Percentiles rank a stretch among this genome's conserved stretches.
These are phyloP conservation scores for Puccinia coronata DNA, from an alignment of 1,284 basidiomycete species.

Conservation along the genomic window DNA sequence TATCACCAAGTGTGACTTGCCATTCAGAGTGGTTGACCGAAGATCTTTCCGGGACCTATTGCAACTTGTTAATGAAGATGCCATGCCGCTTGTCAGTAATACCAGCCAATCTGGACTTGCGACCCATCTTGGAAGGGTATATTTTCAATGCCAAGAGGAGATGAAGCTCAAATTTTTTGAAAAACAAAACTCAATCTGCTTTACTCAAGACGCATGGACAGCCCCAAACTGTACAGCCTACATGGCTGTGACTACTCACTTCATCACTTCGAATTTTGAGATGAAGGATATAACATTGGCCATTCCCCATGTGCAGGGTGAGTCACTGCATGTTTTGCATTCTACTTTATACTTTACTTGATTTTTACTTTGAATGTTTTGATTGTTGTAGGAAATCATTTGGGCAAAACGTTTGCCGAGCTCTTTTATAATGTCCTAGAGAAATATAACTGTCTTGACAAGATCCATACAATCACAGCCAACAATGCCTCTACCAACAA, in stretches of 20 bases:
- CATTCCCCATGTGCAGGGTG: constrained; percentile 9
- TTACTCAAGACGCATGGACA: constrained; percentile 17
- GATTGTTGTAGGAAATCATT: neutral
- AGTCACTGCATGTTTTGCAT: neutral
- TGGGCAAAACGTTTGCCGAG: neutral
- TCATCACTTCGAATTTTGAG: constrained; percentile 23
- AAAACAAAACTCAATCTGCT: neutral
- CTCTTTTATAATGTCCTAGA: neutral
- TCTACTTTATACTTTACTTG: neutral
- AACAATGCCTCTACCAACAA: constrained; percentile 6
- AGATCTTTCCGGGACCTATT: neutral
- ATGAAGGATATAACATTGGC: constrained; percentile 1
- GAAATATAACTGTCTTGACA: neutral
- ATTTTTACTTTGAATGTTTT: neutral
- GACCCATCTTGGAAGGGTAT: neutral
- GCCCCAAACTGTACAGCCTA: constrained; percentile 8
- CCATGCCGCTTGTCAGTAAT: neutral
- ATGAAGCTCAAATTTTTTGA: neutral
- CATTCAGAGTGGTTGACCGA: neutral
- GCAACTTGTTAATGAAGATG: neutral
- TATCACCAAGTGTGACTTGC: neutral
- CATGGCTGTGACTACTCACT: constrained; percentile 27
- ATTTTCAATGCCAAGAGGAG: neutral
- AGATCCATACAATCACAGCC: neutral
- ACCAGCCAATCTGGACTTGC: neutral